Evolutionary conservation across 495 filamentous ascomycete species (phyloP), one percentile per base, ranked within the genome.

Genomic region (Penicillium manginii): DNA sequence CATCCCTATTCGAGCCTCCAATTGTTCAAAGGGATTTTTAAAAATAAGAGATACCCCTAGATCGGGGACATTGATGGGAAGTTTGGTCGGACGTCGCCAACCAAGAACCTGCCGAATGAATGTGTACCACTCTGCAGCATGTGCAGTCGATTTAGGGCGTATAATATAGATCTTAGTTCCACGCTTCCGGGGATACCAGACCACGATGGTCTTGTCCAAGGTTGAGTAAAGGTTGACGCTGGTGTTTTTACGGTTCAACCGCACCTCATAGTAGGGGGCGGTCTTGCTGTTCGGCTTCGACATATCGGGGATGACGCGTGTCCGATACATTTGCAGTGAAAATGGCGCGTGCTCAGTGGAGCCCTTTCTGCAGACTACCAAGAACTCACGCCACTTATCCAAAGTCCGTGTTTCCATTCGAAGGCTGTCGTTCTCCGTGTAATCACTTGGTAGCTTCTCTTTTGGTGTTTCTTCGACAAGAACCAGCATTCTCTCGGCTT

Each of bases 401-500:
- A 83, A 68, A 1, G 78, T 78, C 45, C 81, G 73, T n/a, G 83
- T 83, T 50, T 87, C 83, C 55, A 85, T 82, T 49, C 83, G 81
- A 54, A 83, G 63, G 57, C 84, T 89, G 43, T 82, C 79, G 59
- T 88, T 89, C 69, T 91, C 88, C 31, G 84, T 80, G 55, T 86
- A 91, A 57, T 90, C 86, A 5, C 77, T 75, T 10, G 86, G 83
- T 9, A 90, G 64, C 1, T 74, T 57, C 11, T 78, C 72, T 58
- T 85, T 77, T 18, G 69, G 33, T 0, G 85, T 83, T 33, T 78
- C 71, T 59, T 91, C 88, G 14, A 89, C 78, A 11, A 84, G 79
- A 9, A 91, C 83, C 11, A 91, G 80, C 88, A 91, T 91, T 39
- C 81, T 87, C 64, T 91, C 88, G 66, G 87, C 86, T 67, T 90